Conservation (phyloP, 1,284 basidiomycete genomes). For the Trametes polyzona region DNA sequence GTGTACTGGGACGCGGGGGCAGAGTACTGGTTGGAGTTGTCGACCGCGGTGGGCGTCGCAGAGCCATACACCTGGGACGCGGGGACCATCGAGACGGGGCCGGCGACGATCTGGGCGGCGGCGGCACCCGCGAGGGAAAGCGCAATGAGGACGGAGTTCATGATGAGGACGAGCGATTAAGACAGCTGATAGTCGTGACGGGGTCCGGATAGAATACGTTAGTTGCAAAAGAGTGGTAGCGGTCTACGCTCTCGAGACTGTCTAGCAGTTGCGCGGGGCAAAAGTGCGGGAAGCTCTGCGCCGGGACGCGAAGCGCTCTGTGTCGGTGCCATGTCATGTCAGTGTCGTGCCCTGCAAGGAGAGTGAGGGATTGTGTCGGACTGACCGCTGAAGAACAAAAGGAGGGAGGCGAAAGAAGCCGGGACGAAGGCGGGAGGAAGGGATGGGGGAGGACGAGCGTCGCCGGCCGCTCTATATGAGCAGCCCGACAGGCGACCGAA, state of each 20-base stretch:
- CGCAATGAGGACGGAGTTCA: slow-evolving; percentile 64
- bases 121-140: slow-evolving; percentile 60
- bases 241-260: slow-evolving; percentile 66
- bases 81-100: slow-evolving; percentile 54
- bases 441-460: slow-evolving; percentile 21
- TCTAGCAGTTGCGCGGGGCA: slow-evolving; percentile 37
- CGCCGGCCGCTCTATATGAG: slow-evolving; percentile 30
- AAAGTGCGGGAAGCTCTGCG: slow-evolving; percentile 39
- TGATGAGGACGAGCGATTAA: slow-evolving; percentile 44
- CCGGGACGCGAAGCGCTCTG: slow-evolving; percentile 36
- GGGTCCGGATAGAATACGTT: slow-evolving; percentile 42
- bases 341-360: background rate
- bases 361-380: background rate
- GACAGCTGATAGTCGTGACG: slow-evolving; percentile 27
- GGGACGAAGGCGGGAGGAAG: slow-evolving; percentile 40
- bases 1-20: slow-evolving; percentile 49
- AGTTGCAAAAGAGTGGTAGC: slow-evolving; percentile 52
- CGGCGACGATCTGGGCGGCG: slow-evolving; percentile 55
- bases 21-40: slow-evolving; percentile 22
- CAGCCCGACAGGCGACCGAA: slow-evolving; percentile 22
- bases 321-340: slow-evolving; percentile 22
- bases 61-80: slow-evolving; percentile 27
- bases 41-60: slow-evolving; percentile 18
- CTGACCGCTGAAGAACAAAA: slow-evolving; percentile 48
- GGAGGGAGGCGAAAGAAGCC: slow-evolving; percentile 42